Percentiles rank a stretch among this genome's conserved stretches.
Evolutionary conservation across 495 filamentous ascomycete species (phyloP).

Genomic region (Rostrohypoxylon terebratum): DNA sequence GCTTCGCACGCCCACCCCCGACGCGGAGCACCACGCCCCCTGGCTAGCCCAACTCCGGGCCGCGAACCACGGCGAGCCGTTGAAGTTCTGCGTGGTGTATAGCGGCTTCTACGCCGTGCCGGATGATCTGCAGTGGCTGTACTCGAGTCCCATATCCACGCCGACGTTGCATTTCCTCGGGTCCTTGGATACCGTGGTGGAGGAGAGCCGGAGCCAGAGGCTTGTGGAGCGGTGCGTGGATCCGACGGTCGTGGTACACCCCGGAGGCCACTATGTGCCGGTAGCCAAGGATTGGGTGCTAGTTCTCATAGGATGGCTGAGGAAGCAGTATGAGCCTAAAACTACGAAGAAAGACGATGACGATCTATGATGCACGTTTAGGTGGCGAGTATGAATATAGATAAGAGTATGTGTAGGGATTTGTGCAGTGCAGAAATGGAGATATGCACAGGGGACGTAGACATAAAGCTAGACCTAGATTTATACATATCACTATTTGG

Average conservation of each 20-base stretch:
- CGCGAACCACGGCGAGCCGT: conserved; percentile 65
- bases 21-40: conserved; percentile 11
- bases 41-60: conserved; percentile 55
- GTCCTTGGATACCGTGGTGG: conserved; percentile 87
- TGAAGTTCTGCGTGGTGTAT: conserved; percentile 86
- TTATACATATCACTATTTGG: not conserved
- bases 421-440: too few species aligned
- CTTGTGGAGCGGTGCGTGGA: conserved; percentile 76
- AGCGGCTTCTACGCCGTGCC: conserved; percentile 80
- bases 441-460: not conserved
- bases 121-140: conserved; percentile 73
- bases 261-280: conserved; percentile 93
- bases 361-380: conserved; percentile 53
- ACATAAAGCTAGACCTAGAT: conserved; percentile 13
- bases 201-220: conserved; percentile 73
- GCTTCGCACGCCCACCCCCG: conserved; percentile 33
- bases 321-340: conserved; percentile 60
- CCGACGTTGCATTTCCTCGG: conserved; percentile 86
- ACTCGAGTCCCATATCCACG: conserved; percentile 80
- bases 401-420: not conserved
- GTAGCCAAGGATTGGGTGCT: conserved; percentile 81
- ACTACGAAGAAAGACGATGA: conserved; percentile 69
- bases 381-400: conserved; percentile 59
- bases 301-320: conserved; percentile 79
- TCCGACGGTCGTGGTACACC: conserved; percentile 78